Percentiles rank a stretch among this genome's conserved stretches.
Evolutionary conservation across 306 rosid genomes (phyloP).

Genomic region (Psophocarpus tetragonolobus): DNA sequence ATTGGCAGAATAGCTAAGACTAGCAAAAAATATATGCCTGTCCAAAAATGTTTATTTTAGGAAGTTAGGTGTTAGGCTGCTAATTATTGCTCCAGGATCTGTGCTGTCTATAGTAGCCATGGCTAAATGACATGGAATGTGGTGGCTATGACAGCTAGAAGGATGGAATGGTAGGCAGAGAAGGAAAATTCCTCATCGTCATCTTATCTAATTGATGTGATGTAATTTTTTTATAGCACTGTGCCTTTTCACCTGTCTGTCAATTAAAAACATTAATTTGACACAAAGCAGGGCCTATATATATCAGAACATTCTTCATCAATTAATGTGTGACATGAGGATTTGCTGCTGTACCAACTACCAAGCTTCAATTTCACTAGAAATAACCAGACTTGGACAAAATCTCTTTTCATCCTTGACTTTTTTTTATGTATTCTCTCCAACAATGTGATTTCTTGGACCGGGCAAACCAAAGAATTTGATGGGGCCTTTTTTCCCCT

Average conservation of each 20-base stretch:
- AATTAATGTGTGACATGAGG: not conserved
- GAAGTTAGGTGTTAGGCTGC: not conserved
- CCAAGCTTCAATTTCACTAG: not conserved
- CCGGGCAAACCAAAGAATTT: too few species aligned
- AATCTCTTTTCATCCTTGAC: not conserved
- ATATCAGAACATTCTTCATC: not conserved
- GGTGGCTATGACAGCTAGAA: not conserved
- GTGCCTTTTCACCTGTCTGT: not conserved
- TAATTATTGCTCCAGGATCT: not conserved
- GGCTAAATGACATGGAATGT: not conserved
- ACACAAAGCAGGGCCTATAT: not conserved
- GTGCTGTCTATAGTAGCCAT: not conserved
- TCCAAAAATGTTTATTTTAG: not conserved
- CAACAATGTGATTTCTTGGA: not conserved
- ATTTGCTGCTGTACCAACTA: not conserved
- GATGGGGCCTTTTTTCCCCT: too few species aligned
- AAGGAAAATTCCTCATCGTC: not conserved
- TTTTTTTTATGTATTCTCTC: not conserved
- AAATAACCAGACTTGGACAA: not conserved
- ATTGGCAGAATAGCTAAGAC: not conserved
- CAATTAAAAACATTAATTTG: not conserved
- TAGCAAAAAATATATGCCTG: not conserved
- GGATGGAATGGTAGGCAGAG: not conserved
- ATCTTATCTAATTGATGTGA: not conserved
- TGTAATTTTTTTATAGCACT: not conserved